Evolutionary conservation across 257 asterid species (phyloP), one percentile per base, ranked within the genome.

Genomic region (Rhazya stricta): DNA sequence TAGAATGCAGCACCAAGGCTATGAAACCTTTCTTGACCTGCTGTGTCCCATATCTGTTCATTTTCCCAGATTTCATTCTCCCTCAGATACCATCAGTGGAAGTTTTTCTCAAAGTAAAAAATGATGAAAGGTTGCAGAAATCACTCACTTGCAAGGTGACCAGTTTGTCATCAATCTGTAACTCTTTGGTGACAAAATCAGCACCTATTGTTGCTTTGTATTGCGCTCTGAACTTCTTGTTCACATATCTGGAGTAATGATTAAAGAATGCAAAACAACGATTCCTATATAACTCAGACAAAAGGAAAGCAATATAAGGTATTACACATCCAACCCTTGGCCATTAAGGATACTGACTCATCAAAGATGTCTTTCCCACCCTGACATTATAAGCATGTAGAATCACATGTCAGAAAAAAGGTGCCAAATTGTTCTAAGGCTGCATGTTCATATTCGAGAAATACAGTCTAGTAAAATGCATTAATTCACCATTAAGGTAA

Each of bases 1-100:
- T 93, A 93, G 76, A 93, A 93, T 29, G 97, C 94, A 37, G 87
- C 93, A 4, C 97, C 91, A 23, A 93, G 86, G 81, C 98, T 88
- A 62, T 88, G 94, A 78, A 93, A 93, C 74, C 97, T 83, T 69
- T 93, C 97, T 80, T 93, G 97, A 65, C 98, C 98, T 2, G 98
- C 98, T 27, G 97, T 93, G 76, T 91, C 97, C 98, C 98, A 93
- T 81, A 93, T 85, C 97, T 93, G 80, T 54, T 34, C 67, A 69
- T 63, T 41, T 16, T 1, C 43, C 18, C 19, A 54, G 16, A 19
- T 37, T 53, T 25, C 16, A 27, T 12, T 25, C 6, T 12, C 37
- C 6, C 18, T 23, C 25, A 67, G 69, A 1, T 7, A 4, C 41
- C 41, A 41, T 51, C 36, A 34, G 12, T 3, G 3, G 48, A 58